phyloP scores from a whole-genome alignment of 257 asterid species.

The Solanum appendiculatum region DNA sequence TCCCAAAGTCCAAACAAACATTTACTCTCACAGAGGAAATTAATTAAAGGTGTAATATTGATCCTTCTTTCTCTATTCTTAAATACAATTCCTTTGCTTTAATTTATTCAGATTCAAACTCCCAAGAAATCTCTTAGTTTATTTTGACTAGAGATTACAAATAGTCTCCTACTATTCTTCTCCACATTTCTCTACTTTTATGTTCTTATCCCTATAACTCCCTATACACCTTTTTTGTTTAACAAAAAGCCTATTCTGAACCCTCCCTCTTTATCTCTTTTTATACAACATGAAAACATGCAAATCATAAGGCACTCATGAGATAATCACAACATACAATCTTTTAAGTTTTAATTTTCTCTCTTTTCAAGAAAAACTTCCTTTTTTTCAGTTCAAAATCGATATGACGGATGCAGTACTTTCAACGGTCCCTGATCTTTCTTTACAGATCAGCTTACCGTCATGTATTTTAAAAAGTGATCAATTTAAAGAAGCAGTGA shows the following conservation, averaged over 20 bases:
- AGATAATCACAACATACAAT: slow-evolving; percentile 13
- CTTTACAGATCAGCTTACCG: slow-evolving; percentile 63
- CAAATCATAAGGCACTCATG: slow-evolving; percentile 59
- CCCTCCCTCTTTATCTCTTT: slow-evolving; percentile 5
- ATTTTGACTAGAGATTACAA: neutral
- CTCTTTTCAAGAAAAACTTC: slow-evolving; percentile 14
- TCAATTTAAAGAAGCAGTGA: neutral
- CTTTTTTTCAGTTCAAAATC: slow-evolving; percentile 16
- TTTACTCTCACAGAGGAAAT: neutral
- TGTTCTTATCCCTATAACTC: neutral
- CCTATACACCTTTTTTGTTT: neutral
- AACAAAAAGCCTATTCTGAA: slow-evolving; percentile 19
- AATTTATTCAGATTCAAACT: slow-evolving; percentile 1
- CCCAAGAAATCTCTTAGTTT: neutral
- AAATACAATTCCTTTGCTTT: slow-evolving; percentile 11
- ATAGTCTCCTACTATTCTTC: neutral
- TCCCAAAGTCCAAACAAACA: neutral
- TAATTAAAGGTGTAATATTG: neutral
- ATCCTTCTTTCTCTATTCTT: neutral
- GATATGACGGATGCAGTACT: slow-evolving; percentile 7
- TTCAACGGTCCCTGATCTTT: slow-evolving; percentile 53
- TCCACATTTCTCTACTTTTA: neutral
- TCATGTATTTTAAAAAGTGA: slow-evolving; percentile 1
- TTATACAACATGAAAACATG: slow-evolving; percentile 16
- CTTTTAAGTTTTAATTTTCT: neutral